Evolutionary conservation across 2,329 filamentous ascomycete genomes (phyloP).

Genomic region (Nakataea oryzae): DNA sequence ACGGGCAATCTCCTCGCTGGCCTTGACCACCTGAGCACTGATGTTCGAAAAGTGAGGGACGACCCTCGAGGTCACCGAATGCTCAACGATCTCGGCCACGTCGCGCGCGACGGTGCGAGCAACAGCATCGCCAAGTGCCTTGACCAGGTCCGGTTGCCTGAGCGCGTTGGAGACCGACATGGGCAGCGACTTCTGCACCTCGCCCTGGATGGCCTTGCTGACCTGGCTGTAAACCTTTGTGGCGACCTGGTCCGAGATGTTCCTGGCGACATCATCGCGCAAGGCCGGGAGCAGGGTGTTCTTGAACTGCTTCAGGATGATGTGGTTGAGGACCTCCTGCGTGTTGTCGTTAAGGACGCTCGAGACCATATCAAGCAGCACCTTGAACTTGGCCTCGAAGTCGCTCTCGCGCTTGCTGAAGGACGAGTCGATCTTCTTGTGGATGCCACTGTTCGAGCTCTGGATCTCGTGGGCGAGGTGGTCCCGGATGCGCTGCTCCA

Average conservation of each 20-base stretch:
- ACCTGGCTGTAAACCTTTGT: conserved; percentile 57
- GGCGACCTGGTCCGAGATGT: conserved; percentile 62
- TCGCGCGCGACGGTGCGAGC: conserved; percentile 53
- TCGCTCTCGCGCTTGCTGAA: conserved; percentile 37
- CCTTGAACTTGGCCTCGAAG: conserved; percentile 41
- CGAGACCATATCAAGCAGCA: conserved; percentile 47
- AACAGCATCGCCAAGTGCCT: conserved; percentile 62
- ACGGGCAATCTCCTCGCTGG: conserved; percentile 37
- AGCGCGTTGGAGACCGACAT: conserved; percentile 55
- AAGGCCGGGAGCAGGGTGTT: conserved; percentile 67
- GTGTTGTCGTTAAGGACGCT: conserved; percentile 52
- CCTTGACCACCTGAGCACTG: conserved; percentile 53
- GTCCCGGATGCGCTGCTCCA: conserved; percentile 39
- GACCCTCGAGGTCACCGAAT: conserved; percentile 52
- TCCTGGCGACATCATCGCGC: conserved; percentile 53
- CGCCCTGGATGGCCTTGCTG: conserved; percentile 56
- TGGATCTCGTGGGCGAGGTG: conserved; percentile 44
- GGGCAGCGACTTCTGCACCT: conserved; percentile 63
- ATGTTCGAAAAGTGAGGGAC: conserved; percentile 55
- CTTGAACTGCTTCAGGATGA: conserved; percentile 68
- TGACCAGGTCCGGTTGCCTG: conserved; percentile 59
- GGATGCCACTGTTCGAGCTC: conserved; percentile 21
- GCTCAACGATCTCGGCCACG: conserved; percentile 59
- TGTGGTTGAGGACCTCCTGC: conserved; percentile 62
- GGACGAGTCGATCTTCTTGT: conserved; percentile 49